Evolutionary conservation across 306 rosid genomes (phyloP), one percentile per base, ranked within the genome.

Genomic region (Acacia confusa): DNA sequence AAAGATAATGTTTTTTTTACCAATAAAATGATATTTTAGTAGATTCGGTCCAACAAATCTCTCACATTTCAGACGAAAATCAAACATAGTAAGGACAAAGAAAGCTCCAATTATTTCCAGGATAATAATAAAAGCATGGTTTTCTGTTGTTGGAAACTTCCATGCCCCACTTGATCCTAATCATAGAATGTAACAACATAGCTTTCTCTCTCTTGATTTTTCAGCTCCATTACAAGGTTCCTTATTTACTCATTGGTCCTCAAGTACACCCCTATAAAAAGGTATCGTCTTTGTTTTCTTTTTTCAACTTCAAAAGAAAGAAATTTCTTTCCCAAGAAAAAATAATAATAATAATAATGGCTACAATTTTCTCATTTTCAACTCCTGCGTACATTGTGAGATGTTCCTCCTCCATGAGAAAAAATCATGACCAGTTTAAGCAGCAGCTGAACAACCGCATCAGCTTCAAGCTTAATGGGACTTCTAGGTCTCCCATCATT

Each of bases 381-480:
- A 44, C 87, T 2, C 82, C 65, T 60, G 50, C 84, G 3, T 82
- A 13, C 70, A n/a, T 80, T 25, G 81, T 84, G 9, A 82, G 82
- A 68, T 89, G 97, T 63, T 87, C 84, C 28, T 69, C 73, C 76
- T 40, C 73, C 76, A 83, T 36, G 81, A 87, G 80, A 76, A 94
- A 87, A 60, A 79, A 63, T 38, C 78, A 82, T 48, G 90, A 91
- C 14, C 81, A 77, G 43, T 72, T 36, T 43, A 81, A 82, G 82
- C 91, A 85, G 55, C 90, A 82, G 32, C 8, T 83, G 32, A 86
- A 74, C 32, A 60, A 74, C n/a, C n/a, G n/a, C n/a, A n/a, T n/a
- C 57, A 77, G 79, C 85, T 80, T 91, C 74, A 89, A 84, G 76
- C 41, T 89, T 12, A 89, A 84, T 81, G 97, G 93, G n/a, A 73